Evolutionary conservation across 768 basidiomycete genomes (phyloP).

Genomic region (Termitomyces bulborhizus): DNA sequence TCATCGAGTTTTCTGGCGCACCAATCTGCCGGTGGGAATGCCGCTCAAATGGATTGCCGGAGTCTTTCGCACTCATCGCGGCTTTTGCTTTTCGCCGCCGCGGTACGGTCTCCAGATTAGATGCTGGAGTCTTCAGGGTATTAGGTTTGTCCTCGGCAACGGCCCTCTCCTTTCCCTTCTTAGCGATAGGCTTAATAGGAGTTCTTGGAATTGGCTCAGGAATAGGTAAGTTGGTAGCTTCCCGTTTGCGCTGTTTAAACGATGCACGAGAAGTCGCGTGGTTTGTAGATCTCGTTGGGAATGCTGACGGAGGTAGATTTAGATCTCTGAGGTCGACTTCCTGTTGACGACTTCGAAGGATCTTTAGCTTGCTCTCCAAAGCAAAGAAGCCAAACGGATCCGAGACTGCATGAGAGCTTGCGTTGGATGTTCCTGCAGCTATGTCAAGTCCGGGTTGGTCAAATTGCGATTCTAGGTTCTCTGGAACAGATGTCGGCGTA

Average conservation of each 20-base stretch:
- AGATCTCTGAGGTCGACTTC: constrained; percentile 6
- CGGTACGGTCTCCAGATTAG: neutral
- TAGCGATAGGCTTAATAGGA: constrained; percentile 22
- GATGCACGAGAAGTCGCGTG: constrained; percentile 25
- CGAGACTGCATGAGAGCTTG: constrained; percentile 21
- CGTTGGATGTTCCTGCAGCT: constrained; percentile 6
- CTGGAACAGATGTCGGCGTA: neutral
- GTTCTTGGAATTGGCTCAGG: constrained; percentile 23
- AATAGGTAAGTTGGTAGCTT: constrained; percentile 18
- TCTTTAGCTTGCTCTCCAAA: constrained; percentile 44
- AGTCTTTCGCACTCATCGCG: neutral
- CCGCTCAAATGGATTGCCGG: neutral
- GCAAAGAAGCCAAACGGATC: constrained; percentile 58
- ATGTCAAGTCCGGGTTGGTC: neutral
- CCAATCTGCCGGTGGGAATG: constrained; percentile 3
- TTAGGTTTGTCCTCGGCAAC: neutral
- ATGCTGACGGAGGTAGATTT: neutral
- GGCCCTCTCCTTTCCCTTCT: constrained; percentile 11
- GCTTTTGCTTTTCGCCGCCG: neutral
- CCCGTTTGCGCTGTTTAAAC: constrained; percentile 25
- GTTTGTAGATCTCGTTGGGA: neutral
- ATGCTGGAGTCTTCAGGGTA: neutral
- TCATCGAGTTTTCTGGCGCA: constrained; percentile 8
- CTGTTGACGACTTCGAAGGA: neutral
- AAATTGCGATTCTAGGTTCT: neutral